phyloP scores from a whole-genome alignment of 768 basidiomycete genomes.

The Crassisporium funariophilum region DNA sequence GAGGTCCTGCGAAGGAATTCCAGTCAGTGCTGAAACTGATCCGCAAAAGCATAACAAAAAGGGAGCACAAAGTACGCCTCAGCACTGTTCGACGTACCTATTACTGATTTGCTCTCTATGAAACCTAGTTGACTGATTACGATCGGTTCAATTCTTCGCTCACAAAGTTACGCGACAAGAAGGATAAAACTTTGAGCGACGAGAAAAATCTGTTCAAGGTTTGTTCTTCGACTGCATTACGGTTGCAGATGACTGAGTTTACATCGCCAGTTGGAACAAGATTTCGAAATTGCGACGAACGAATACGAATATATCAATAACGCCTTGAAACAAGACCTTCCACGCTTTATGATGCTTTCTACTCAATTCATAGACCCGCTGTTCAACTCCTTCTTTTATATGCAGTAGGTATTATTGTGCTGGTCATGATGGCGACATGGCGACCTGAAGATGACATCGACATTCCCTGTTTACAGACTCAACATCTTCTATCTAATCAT shows the following conservation, averaged over 20 bases:
- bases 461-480: slow-evolving; percentile 48
- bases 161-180: slow-evolving; percentile 96
- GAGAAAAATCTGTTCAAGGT: slow-evolving; percentile 98
- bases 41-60: slow-evolving; percentile 92
- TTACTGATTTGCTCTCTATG: slow-evolving; percentile 4
- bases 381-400: slow-evolving; percentile 99
- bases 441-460: neutral
- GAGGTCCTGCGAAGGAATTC: slow-evolving; percentile 87
- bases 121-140: slow-evolving; percentile 76
- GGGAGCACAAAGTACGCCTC: slow-evolving; percentile 85
- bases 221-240: neutral
- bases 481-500: slow-evolving; percentile 94
- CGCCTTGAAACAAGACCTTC: slow-evolving; percentile 88
- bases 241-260: slow-evolving; percentile 17
- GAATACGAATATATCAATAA: slow-evolving; percentile 95
- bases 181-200: slow-evolving; percentile 93
- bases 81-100: neutral
- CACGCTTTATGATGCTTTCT: slow-evolving; percentile 86
- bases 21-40: slow-evolving; percentile 85
- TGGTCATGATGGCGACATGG: slow-evolving; percentile 2
- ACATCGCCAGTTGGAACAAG: slow-evolving; percentile 80
- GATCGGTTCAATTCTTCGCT: slow-evolving; percentile 96
- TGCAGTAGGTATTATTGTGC: slow-evolving; percentile 73
- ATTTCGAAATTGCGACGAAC: slow-evolving; percentile 88
- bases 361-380: slow-evolving; percentile 93